Conservation (phyloP, 2,329 filamentous ascomycete genomes). For the Bipolaris victoriae region DNA sequence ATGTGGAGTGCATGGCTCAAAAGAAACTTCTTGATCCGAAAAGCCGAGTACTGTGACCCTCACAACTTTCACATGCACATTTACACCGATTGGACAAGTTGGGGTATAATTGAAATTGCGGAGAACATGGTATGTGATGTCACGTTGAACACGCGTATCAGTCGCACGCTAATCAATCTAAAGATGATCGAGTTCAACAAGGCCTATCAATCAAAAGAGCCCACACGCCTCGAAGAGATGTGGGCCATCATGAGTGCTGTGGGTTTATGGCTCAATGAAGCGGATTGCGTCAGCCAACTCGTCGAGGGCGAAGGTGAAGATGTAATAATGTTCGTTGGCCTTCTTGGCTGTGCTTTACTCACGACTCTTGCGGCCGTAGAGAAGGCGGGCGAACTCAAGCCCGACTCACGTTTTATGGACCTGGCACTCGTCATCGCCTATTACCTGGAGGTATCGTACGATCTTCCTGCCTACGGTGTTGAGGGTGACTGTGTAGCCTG, state of each 20-base stretch:
- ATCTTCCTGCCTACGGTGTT: constrained; percentile 24
- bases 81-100: constrained; percentile 21
- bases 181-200: constrained; percentile 25
- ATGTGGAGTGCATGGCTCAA: constrained; percentile 22
- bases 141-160: not conserved
- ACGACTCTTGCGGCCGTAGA: constrained; percentile 23
- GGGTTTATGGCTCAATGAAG: constrained; percentile 20
- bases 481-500: constrained; percentile 21
- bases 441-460: constrained; percentile 18
- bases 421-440: constrained; percentile 26
- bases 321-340: constrained; percentile 7
- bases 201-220: constrained; percentile 11
- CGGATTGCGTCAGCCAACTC: constrained; percentile 6
- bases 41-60: constrained; percentile 22
- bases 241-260: constrained; percentile 26
- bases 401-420: constrained; percentile 26
- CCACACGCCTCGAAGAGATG: constrained; percentile 17
- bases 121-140: constrained; percentile 18
- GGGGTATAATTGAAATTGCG: constrained; percentile 20
- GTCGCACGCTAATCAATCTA: not conserved
- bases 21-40: not conserved
- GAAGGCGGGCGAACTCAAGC: constrained; percentile 21
- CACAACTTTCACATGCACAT: constrained; percentile 23
- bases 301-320: constrained; percentile 20
- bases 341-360: constrained; percentile 28